Evolutionary conservation across 805 yeast species (phyloP), one percentile per base, ranked within the genome.

Genomic region (Candida chilensis): DNA sequence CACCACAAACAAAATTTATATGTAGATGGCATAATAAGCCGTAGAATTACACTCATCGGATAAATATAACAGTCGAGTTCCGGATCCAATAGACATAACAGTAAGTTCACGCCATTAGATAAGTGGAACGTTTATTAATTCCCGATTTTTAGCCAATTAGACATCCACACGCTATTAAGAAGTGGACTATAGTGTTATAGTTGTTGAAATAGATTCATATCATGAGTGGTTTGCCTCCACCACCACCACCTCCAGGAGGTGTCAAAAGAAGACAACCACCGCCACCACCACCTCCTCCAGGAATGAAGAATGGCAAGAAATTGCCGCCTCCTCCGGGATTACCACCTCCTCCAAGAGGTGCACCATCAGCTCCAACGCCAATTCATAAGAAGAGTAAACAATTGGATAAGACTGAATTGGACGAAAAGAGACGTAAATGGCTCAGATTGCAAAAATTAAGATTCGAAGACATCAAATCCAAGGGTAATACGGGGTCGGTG

Each of bases 371-470:
- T 29, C 17, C 37, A 35, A 16, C 39, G 42, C 42, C 19, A 36
- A 45, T 2, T 33, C 40, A 12, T 17, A 28, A 8, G 35, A 31
- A 26, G 40, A 45, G 3, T 36, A 45, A n/a, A 33, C 31, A 10
- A 34, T 33, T 5, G 30, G 32, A 9, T 32, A 32, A 21, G 29
- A n/a, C 36, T 3, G 61, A 58, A 27, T 51, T 75, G 4, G 60
- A 62, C 17, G 46, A 52, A 16, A 58, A 72, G 32, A 67, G 71
- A 36, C 56, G 63, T 34, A 63, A 67, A 40, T 83, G 92, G 94
- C 57, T 67, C 7, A 71, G 64, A 32, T 27, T 70, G 2, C 94
- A 82, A 41, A 81, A 79, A 45, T 51, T 48, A 25, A 56, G 82
- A 35, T 79, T 66, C 47, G 54, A 63, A 13, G 61, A 57, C 16